phyloP scores from a whole-genome alignment of 2,329 filamentous ascomycete species.

The Blastomyces percursus region DNA sequence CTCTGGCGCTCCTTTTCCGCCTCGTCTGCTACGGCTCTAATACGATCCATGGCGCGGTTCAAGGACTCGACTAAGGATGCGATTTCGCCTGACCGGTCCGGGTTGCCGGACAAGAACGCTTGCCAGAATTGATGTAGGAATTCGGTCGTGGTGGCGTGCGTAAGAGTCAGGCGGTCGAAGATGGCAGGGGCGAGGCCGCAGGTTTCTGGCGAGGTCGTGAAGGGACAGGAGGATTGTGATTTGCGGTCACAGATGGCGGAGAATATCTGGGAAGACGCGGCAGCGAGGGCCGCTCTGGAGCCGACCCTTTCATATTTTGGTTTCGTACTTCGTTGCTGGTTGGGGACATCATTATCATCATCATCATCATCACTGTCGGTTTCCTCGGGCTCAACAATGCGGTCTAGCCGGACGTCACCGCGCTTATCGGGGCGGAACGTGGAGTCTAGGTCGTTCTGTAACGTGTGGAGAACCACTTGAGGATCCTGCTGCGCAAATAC shows the following conservation, averaged over 20 bases:
- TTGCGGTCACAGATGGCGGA: constrained; percentile 49
- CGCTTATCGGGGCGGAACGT: constrained; percentile 45
- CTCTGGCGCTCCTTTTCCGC: constrained; percentile 64
- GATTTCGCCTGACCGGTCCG: constrained; percentile 68
- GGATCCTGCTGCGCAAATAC: constrained; percentile 61
- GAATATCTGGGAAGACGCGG: constrained; percentile 47
- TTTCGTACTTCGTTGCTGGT: constrained; percentile 44
- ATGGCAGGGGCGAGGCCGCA: constrained; percentile 41
- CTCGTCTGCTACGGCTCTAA: constrained; percentile 66
- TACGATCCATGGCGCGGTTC: constrained; percentile 62
- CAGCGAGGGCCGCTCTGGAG: constrained; percentile 54
- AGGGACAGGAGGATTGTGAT: constrained; percentile 32
- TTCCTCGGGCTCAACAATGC: constrained; percentile 42
- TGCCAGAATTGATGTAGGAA: constrained; percentile 98
- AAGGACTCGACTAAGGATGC: constrained; percentile 74
- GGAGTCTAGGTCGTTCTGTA: constrained; percentile 50
- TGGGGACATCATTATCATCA: constrained; percentile 38
- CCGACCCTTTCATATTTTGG: constrained; percentile 46
- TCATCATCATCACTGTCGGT: constrained; percentile 52
- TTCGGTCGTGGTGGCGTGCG: constrained; percentile 86
- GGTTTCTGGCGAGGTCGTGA: constrained; percentile 26
- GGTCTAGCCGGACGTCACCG: constrained; percentile 58
- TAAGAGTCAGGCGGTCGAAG: constrained; percentile 56
- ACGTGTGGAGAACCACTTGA: constrained; percentile 51
- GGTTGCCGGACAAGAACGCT: constrained; percentile 78